Evolutionary conservation across 345 rosid genomes (phyloP).

Genomic region (Corchorus olitorius): DNA sequence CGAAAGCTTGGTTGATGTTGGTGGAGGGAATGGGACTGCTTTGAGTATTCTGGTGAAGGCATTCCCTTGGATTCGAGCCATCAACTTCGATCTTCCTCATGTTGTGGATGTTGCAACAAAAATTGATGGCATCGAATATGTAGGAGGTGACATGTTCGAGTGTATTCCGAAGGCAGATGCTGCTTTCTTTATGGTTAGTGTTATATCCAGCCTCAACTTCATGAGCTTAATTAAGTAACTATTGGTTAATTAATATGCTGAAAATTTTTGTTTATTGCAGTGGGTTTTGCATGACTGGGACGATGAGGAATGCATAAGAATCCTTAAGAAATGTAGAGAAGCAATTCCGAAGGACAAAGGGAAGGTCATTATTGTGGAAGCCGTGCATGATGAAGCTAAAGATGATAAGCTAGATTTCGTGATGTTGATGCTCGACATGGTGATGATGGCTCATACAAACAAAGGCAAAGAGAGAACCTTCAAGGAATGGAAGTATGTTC

Average conservation of each 20-base stretch:
- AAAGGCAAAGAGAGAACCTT: conserved; percentile 66
- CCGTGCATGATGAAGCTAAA: conserved; percentile 43
- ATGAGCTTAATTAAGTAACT: no score
- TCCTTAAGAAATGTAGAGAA: conserved; percentile 66
- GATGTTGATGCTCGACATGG: conserved; percentile 68
- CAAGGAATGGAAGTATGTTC: conserved; percentile 65
- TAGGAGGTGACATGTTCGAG: conserved; percentile 73
- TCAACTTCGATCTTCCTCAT: conserved; percentile 81
- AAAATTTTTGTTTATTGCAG: conserved; percentile 24
- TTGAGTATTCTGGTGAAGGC: no score
- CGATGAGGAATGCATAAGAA: conserved; percentile 63
- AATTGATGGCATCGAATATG: conserved; percentile 49
- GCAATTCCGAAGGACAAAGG: conserved; percentile 49
- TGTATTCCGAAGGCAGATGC: conserved; percentile 63
- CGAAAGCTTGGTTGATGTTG: no score
- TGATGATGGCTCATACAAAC: conserved; percentile 68
- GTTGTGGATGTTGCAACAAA: conserved; percentile 44
- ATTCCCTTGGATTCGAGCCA: conserved; percentile 59
- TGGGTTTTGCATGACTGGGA: conserved; percentile 76
- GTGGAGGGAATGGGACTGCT: no score
- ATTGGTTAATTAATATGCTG: no score
- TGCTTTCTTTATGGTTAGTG: no score
- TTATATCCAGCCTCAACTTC: not conserved
- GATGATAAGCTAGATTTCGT: conserved; percentile 40
- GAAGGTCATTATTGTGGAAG: conserved; percentile 65